Conservation (phyloP, 2,329 filamentous ascomycete species). For the Gnomoniopsis sp. region DNA sequence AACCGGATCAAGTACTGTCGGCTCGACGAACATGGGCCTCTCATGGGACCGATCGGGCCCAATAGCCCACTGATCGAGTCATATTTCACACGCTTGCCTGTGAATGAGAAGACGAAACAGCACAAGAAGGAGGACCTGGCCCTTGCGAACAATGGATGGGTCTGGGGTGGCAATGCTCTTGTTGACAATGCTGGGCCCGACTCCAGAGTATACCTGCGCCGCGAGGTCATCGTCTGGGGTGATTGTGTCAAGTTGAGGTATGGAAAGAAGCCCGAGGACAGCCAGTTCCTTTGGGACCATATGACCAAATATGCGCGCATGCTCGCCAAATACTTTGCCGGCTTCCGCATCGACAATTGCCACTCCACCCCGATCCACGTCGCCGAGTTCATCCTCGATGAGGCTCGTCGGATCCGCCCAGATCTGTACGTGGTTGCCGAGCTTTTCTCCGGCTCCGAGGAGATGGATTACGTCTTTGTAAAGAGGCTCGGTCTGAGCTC, state of each 20-base stretch:
- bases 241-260: slow-evolving; percentile 98
- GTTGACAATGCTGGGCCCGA: slow-evolving; percentile 88
- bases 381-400: slow-evolving; percentile 90
- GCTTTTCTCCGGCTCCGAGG: slow-evolving; percentile 91
- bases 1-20: slow-evolving; percentile 94
- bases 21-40: slow-evolving; percentile 88
- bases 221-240: slow-evolving; percentile 97
- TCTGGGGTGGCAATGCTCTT: slow-evolving; percentile 95
- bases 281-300: slow-evolving; percentile 89
- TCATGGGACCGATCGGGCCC: slow-evolving; percentile 72
- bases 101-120: slow-evolving; percentile 73
- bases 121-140: slow-evolving; percentile 75
- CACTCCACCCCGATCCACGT: slow-evolving; percentile 95
- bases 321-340: slow-evolving; percentile 92
- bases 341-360: slow-evolving; percentile 96
- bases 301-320: slow-evolving; percentile 91
- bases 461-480: slow-evolving; percentile 94
- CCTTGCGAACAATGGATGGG: slow-evolving; percentile 95
- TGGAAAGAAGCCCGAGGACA: slow-evolving; percentile 75
- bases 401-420: slow-evolving; percentile 83
- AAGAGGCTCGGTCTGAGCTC: slow-evolving; percentile 88
- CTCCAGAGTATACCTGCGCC: slow-evolving; percentile 88
- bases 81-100: slow-evolving; percentile 88
- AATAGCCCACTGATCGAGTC: slow-evolving; percentile 83
- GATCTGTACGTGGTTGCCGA: slow-evolving; percentile 92